phyloP scores from a whole-genome alignment of 2,329 filamentous ascomycete species.

The Monosporascus ibericus region DNA sequence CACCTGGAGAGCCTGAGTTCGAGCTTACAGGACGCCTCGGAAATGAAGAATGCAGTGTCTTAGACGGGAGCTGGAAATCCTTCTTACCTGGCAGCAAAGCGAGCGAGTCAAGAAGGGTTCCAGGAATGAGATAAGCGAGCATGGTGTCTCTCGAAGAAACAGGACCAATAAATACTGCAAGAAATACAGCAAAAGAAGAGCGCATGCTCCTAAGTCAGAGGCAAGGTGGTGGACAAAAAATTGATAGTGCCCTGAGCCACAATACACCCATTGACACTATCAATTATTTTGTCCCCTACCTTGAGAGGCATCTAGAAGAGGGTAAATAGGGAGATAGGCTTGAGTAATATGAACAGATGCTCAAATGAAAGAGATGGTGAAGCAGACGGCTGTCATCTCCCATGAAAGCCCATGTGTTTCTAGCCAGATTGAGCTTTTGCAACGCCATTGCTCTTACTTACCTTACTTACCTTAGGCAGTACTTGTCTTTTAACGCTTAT shows the following conservation, averaged over 20 bases:
- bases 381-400: background rate
- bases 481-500: background rate
- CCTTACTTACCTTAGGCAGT: background rate
- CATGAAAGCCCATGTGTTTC: background rate
- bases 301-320: background rate
- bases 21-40: slow-evolving; percentile 7
- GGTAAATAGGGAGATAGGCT: background rate
- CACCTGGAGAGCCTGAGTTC: slow-evolving; percentile 7
- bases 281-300: too few relatives aligned
- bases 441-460: background rate
- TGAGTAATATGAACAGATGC: background rate
- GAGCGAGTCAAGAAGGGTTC: slow-evolving; percentile 12
- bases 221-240: too few relatives aligned
- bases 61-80: slow-evolving; percentile 5
- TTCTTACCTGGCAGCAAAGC: slow-evolving; percentile 15
- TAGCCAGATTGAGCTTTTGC: background rate
- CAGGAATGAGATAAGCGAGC: slow-evolving; percentile 14
- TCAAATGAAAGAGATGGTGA: background rate
- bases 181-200: background rate
- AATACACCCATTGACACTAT: too few relatives aligned
- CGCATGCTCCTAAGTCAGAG: background rate
- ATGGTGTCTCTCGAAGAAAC: background rate
- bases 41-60: slow-evolving; percentile 23
- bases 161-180: background rate
- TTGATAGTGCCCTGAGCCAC: too few relatives aligned